phyloP scores from a whole-genome alignment of 768 basidiomycete genomes.

The Coprinopsis marcescibilis region DNA sequence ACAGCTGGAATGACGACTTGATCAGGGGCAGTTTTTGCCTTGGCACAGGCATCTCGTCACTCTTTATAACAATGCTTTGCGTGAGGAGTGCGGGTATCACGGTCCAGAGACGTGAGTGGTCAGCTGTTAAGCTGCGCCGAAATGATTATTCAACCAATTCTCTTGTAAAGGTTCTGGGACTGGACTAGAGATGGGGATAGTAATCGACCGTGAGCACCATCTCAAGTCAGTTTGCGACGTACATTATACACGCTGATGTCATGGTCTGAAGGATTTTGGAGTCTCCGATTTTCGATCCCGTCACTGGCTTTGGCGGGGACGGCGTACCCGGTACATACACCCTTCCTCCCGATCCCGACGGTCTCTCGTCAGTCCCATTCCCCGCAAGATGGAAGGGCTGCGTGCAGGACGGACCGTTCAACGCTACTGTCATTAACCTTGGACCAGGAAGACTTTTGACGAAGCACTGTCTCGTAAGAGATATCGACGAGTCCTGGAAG shows the following conservation, averaged over 20 bases:
- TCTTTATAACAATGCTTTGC: slow-evolving; percentile 19
- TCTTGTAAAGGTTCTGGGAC: slow-evolving; percentile 6
- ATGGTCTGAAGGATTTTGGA: neutral
- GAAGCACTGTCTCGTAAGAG: slow-evolving; percentile 8
- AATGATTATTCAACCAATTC: neutral
- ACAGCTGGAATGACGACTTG: neutral
- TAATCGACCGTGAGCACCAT: neutral
- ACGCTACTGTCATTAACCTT: slow-evolving; percentile 2
- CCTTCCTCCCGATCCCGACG: slow-evolving; percentile 5
- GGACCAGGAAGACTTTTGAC: slow-evolving; percentile 5
- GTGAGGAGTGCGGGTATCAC: slow-evolving; percentile 21
- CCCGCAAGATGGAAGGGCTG: slow-evolving; percentile 1
- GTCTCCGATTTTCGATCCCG: slow-evolving; percentile 8
- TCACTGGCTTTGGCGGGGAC: slow-evolving; percentile 10
- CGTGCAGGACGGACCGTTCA: slow-evolving; percentile 9
- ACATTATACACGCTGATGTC: neutral
- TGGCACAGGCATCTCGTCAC: slow-evolving; percentile 21
- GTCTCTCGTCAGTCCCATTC: neutral
- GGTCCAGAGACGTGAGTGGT: slow-evolving; percentile 20
- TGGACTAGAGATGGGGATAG: slow-evolving; percentile 4
- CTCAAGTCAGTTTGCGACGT: neutral
- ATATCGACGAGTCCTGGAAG: neutral
- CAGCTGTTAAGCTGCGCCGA: neutral
- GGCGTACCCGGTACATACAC: slow-evolving; percentile 8
- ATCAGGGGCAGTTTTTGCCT: slow-evolving; percentile 23